Conservation (phyloP, 129 eudicot species). For the Saposhnikovia divaricata region DNA sequence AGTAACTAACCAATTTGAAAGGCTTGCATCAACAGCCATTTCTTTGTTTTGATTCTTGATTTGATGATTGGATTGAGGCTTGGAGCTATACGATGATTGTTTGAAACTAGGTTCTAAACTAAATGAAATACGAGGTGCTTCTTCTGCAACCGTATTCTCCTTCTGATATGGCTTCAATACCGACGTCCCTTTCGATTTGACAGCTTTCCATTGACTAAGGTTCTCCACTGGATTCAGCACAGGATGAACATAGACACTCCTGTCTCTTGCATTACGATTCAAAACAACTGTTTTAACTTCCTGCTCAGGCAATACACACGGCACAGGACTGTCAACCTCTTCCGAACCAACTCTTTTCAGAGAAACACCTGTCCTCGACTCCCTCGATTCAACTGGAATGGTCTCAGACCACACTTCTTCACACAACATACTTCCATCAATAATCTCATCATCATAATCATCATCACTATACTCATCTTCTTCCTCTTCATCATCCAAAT, state of each 20-base stretch:
- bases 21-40: conserved; percentile 74
- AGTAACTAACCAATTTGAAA: conserved; percentile 78
- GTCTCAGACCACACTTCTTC: conserved; percentile 58
- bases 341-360: conserved; percentile 6
- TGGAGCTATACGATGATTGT: conserved; percentile 16
- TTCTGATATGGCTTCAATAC: conserved; percentile 51
- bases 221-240: conserved; percentile 90
- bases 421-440: conserved; percentile 22
- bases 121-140: conserved; percentile 23
- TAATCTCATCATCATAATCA: conserved; percentile 29
- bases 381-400: conserved; percentile 33
- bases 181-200: conserved; percentile 39
- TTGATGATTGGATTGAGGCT: conserved; percentile 19
- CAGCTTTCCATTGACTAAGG: conserved; percentile 79
- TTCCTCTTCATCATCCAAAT: conserved; percentile 48
- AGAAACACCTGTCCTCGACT: conserved; percentile 30
- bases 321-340: conserved; percentile 10
- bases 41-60: conserved; percentile 42
- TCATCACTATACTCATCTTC: conserved; percentile 43
- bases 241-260: conserved; percentile 56
- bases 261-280: conserved; percentile 43
- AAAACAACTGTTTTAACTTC: conserved; percentile 20
- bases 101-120: conserved; percentile 28
- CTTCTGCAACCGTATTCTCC: conserved; percentile 46
- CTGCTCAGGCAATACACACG: background rate